Base-by-base conservation (phyloP, 306 rosid species). In the Inga leiocalycina region DNA sequence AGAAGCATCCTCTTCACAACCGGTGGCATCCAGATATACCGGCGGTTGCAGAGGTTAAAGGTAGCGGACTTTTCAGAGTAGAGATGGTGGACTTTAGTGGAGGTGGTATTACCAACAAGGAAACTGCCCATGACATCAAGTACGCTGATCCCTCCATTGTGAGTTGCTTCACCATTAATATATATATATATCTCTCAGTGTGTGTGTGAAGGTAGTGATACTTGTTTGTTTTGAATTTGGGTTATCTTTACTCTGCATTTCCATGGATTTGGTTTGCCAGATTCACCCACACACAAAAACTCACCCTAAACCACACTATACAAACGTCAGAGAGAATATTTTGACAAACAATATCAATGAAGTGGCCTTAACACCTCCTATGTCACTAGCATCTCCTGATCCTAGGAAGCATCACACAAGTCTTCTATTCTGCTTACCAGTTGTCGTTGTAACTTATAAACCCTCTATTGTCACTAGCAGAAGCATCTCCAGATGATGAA, bases 41-140 rank as follows among this genome's bases (percentile, higher is more conserved):
- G 1, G 45, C 88, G 2, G 89, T 85, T 75, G 86, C 88, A 5
- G 90, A 87, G 71, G 89, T 76, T 2, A 80, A n/a, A 32, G 56
- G 20, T 17, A 88, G 79, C 1, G 83, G 85, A 56, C 46, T 85
- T 44, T 85, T 83, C 5, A 85, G 88, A 59, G 89, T 87, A 65
- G 89, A 89, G 71, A 89, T 89, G 92, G 49, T 89, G 62, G 89
- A 87, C 61, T 85, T 87, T 52, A 75, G 71, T 71, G 92, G 92
- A 15, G 92, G 89, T 54, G 83, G n/a, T 24, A 87, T 87, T 78
- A 91, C 93, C 16, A 69, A 86, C 4, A 82, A 83, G 37, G 74
- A 61, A 72, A 76, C 97, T 44, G 92, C 90, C 1, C 57, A 86
- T 37, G 97, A 93, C 52, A 87, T 87, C 91, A 89, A 91, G 68